Conservation (phyloP, 2,329 filamentous ascomycete genomes). For the Elsinoe batatas region DNA sequence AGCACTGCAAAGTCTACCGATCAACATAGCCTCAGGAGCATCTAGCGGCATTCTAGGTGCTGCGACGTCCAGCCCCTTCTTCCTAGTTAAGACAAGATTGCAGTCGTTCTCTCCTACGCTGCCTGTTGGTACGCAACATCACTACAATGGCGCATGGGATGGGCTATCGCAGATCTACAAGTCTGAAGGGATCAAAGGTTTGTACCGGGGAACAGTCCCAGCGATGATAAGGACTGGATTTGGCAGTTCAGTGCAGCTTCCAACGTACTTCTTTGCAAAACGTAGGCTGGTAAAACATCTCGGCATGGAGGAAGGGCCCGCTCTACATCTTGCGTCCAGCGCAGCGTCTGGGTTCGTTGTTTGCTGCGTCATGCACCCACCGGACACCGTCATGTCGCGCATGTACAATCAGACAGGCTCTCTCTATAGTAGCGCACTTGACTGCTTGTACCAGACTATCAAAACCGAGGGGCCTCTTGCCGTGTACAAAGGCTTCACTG, state of each 20-base stretch:
- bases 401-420: slow-evolving; percentile 99
- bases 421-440: slow-evolving; percentile 85
- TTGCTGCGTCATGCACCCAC: slow-evolving; percentile 95
- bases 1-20: slow-evolving; percentile 63
- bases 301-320: slow-evolving; percentile 82
- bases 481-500: slow-evolving; percentile 96
- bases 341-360: slow-evolving; percentile 90
- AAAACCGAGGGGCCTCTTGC: slow-evolving; percentile 83
- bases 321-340: slow-evolving; percentile 80
- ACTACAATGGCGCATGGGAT: slow-evolving; percentile 76
- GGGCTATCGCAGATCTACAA: slow-evolving; percentile 71
- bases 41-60: slow-evolving; percentile 83
- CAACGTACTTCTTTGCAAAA: slow-evolving; percentile 98
- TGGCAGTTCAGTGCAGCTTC: slow-evolving; percentile 88
- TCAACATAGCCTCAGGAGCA: slow-evolving; percentile 92
- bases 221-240: slow-evolving; percentile 96
- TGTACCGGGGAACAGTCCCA: slow-evolving; percentile 84
- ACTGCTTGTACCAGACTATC: slow-evolving; percentile 84
- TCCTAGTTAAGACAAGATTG: slow-evolving; percentile 91
- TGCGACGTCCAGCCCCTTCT: slow-evolving; percentile 89
- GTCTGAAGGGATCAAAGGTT: slow-evolving; percentile 64
- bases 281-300: slow-evolving; percentile 69
- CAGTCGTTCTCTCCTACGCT: slow-evolving; percentile 89
- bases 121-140: slow-evolving; percentile 93
- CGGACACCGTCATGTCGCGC: slow-evolving; percentile 97